These are phyloP conservation scores for Mycena rebaudengoi DNA, from an alignment of 768 basidiomycete genomes.

Conservation along the genomic window DNA sequence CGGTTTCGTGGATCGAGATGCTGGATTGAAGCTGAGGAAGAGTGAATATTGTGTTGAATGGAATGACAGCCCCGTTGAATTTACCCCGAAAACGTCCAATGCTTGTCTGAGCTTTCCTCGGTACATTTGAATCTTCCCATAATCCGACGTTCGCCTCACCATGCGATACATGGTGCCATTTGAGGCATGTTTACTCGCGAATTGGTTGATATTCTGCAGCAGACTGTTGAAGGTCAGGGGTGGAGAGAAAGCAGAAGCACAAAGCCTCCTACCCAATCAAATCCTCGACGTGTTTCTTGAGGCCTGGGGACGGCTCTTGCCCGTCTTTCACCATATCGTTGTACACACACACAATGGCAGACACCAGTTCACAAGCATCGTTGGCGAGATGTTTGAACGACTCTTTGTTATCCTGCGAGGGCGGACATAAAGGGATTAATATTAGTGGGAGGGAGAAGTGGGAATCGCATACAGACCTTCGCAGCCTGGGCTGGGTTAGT, in stretches of 20 bases:
- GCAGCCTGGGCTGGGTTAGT: no score
- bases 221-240: constrained; percentile 18
- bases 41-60: not conserved
- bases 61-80: not conserved
- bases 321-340: constrained; percentile 26
- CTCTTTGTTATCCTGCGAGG: constrained; percentile 34
- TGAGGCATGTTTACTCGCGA: constrained; percentile 21
- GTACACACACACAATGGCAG: constrained; percentile 27
- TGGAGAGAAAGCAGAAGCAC: not conserved
- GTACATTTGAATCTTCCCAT: constrained; percentile 27
- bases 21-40: constrained; percentile 29
- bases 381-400: constrained; percentile 31
- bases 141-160: constrained; percentile 23
- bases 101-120: constrained; percentile 29
- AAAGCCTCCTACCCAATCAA: constrained; percentile 24
- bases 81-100: constrained; percentile 35
- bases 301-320: constrained; percentile 9
- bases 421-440: no score
- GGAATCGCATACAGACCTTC: no score
- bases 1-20: constrained; percentile 33
- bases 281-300: constrained; percentile 25
- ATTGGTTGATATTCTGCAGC: constrained; percentile 26
- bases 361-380: constrained; percentile 35
- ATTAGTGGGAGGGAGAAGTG: no score
- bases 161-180: constrained; percentile 22